Evolutionary conservation across 768 basidiomycete genomes (phyloP).

Genomic region (Tricholoma furcatifolium): DNA sequence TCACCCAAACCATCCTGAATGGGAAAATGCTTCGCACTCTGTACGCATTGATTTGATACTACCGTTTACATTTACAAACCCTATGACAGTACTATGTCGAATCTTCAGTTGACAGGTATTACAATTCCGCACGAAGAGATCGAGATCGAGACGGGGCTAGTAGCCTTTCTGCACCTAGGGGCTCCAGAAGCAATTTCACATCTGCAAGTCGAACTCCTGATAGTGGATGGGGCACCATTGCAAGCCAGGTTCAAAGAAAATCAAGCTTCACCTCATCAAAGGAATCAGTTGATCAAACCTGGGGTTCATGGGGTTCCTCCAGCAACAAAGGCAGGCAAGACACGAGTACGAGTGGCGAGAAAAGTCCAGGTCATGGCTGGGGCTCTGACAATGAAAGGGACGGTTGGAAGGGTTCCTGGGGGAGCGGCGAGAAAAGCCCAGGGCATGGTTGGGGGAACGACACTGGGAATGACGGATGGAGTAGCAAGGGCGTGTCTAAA

Average conservation of each 20-base stretch:
- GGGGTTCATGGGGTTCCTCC: constrained; percentile 1
- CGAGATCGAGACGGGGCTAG: background rate
- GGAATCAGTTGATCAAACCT: background rate
- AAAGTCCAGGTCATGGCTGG: constrained; percentile 1
- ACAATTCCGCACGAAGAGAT: background rate
- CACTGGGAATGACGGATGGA: background rate
- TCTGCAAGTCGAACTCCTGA: background rate
- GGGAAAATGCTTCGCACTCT: constrained; percentile 15
- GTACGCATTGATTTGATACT: background rate
- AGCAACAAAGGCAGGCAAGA: background rate
- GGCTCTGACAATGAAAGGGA: background rate
- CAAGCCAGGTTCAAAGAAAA: background rate
- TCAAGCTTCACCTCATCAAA: constrained; percentile 3
- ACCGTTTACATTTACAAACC: no score
- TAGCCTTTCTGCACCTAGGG: constrained; percentile 1
- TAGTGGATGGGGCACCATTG: constrained; percentile 5
- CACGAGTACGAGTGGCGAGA: background rate
- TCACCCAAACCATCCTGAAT: constrained; percentile 24
- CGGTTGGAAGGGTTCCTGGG: background rate
- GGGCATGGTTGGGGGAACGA: constrained; percentile 5
- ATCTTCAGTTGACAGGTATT: background rate
- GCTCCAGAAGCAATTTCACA: background rate
- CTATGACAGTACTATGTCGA: no score
- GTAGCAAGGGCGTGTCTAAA: background rate
- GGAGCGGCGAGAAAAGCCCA: background rate